These are phyloP conservation scores for Eremomyces bilateralis DNA, from an alignment of 495 filamentous ascomycete genomes.

Conservation along the genomic window DNA sequence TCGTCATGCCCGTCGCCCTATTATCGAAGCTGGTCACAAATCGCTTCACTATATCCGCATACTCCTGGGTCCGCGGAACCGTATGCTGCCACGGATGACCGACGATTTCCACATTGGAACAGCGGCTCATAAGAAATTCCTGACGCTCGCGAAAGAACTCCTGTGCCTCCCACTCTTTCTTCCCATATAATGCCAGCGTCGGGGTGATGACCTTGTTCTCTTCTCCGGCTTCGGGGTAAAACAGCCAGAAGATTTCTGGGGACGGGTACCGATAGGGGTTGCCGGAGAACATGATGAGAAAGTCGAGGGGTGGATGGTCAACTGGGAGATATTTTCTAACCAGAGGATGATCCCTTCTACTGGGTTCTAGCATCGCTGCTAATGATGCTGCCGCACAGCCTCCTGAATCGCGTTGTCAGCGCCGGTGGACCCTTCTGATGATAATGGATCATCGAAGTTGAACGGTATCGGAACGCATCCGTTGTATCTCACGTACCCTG, in stretches of 20 bases:
- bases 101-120: neutral
- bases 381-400: neutral
- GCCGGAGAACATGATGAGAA: neutral
- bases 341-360: neutral
- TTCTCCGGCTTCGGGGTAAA: neutral
- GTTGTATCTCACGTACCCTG: no score
- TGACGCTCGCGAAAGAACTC: neutral
- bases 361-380: neutral
- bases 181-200: neutral
- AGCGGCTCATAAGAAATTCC: neutral
- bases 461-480: no score
- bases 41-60: neutral
- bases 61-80: neutral
- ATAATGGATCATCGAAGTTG: no score
- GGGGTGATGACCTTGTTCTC: neutral
- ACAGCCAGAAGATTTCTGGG: neutral
- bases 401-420: no score
- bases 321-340: neutral
- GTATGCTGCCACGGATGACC: neutral
- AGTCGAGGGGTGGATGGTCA: neutral
- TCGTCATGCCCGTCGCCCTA: no score
- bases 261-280: neutral
- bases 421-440: no score
- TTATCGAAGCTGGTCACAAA: no score
- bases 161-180: neutral